phyloP scores from a whole-genome alignment of 805 yeast species.

The Spathaspora sp. region DNA sequence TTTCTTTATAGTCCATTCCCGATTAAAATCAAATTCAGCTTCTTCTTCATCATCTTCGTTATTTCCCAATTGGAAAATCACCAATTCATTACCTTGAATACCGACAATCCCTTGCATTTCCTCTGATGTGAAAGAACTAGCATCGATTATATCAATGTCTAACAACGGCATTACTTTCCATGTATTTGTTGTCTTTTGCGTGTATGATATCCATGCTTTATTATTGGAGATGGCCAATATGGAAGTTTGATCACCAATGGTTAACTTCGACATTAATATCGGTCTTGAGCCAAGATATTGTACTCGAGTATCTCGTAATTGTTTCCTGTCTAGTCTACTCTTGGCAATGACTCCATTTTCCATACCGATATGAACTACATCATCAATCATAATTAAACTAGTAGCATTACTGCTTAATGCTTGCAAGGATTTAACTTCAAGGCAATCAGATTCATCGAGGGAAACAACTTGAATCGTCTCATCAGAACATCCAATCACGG shows the following conservation, averaged over 20 bases:
- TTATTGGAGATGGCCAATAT: constrained; percentile 51
- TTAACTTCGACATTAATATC: constrained; percentile 45
- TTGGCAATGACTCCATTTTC: constrained; percentile 77
- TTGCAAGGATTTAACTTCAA: constrained; percentile 63
- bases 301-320: constrained; percentile 55
- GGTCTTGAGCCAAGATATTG: constrained; percentile 73
- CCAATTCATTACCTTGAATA: constrained; percentile 46
- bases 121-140: constrained; percentile 56
- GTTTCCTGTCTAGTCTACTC: constrained; percentile 49
- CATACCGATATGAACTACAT: constrained; percentile 72
- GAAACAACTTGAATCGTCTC: constrained; percentile 67
- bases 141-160: constrained; percentile 40
- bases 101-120: constrained; percentile 68
- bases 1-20: constrained; percentile 24
- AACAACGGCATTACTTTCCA: constrained; percentile 47
- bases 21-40: constrained; percentile 19
- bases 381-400: constrained; percentile 22
- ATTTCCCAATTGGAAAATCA: constrained; percentile 51
- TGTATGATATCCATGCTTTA: constrained; percentile 50
- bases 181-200: constrained; percentile 16
- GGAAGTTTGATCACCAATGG: constrained; percentile 14
- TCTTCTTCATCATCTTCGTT: constrained; percentile 21
- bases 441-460: constrained; percentile 52
- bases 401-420: constrained; percentile 50
- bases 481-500: constrained; percentile 73